These are phyloP conservation scores for Porcisia hertigi DNA, from an alignment of 208 protist genomes.

Conservation along the genomic window DNA sequence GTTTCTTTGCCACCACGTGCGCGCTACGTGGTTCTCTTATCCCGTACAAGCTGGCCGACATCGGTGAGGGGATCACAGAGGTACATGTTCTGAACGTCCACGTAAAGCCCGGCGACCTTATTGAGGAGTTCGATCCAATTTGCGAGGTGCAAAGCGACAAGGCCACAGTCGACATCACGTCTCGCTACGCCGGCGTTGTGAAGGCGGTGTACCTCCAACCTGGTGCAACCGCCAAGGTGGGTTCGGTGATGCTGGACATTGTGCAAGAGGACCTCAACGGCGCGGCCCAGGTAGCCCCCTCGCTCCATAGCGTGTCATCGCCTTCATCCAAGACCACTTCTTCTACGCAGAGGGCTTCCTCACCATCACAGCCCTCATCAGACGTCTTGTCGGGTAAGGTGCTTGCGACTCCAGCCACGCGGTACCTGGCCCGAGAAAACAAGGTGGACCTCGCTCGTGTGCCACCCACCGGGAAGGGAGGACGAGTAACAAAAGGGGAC, in stretches of 20 bases:
- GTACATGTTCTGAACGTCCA: constrained; percentile 93
- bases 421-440: constrained; percentile 85
- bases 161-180: constrained; percentile 94
- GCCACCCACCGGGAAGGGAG: constrained; percentile 69
- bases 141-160: constrained; percentile 97
- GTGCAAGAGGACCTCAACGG: constrained; percentile 12
- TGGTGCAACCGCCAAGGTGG: constrained; percentile 87
- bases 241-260: constrained; percentile 89
- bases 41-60: constrained; percentile 93
- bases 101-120: constrained; percentile 89
- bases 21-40: constrained; percentile 7
- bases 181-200: constrained; percentile 87
- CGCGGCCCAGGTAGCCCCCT: not conserved
- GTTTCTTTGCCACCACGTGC: not conserved
- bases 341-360: not conserved
- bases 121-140: constrained; percentile 93
- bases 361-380: not conserved
- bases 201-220: constrained; percentile 77
- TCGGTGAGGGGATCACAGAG: constrained; percentile 96
- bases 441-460: constrained; percentile 74
- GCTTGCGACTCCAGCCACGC: constrained; percentile 91
- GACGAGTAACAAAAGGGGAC: constrained; percentile 94
- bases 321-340: not conserved
- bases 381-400: constrained; percentile 33
- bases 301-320: not conserved